Percentiles rank a stretch among this genome's conserved stretches.
Conservation (phyloP, 345 rosid species). For the Boechera stricta region DNA sequence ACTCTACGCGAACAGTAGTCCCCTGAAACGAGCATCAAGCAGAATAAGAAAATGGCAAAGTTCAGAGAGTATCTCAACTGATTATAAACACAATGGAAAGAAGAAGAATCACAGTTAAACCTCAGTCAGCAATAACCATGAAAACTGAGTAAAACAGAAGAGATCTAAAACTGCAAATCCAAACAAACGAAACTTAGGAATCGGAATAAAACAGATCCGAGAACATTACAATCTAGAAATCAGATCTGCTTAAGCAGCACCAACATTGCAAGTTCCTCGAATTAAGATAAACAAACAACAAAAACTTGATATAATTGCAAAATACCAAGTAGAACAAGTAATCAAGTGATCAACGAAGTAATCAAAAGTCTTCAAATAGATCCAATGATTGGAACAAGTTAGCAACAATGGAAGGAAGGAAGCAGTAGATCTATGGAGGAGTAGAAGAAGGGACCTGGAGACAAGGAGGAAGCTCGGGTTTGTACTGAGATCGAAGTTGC, state of each 20-base stretch:
- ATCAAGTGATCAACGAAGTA: not conserved
- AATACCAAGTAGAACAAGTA: not conserved
- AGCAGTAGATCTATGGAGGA: conserved; percentile 2
- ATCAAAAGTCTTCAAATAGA: not conserved
- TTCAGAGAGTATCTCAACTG: not conserved
- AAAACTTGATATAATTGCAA: not conserved
- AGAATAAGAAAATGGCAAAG: not conserved
- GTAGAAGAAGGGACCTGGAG: conserved; percentile 63
- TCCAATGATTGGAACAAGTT: conserved; percentile 16
- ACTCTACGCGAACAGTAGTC: conserved; percentile 92
- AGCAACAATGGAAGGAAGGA: not conserved
- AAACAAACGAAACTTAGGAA: not conserved
- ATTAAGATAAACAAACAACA: not conserved
- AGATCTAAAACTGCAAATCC: not conserved
- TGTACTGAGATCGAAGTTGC: conserved; percentile 78
- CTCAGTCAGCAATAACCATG: too few relatives aligned
- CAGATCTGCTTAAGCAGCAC: conserved; percentile 41
- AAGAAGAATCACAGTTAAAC: too few relatives aligned
- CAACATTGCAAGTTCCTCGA: conserved; percentile 14
- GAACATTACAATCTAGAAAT: not conserved
- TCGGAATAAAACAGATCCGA: conserved; percentile 26
- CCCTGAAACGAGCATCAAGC: conserved; percentile 58
- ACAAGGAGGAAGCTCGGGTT: conserved; percentile 89
- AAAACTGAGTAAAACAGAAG: conserved; percentile 1
- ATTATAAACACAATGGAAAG: too few relatives aligned